These are phyloP conservation scores for Royoungia palumana DNA, from an alignment of 768 basidiomycete genomes.

Conservation along the genomic window DNA sequence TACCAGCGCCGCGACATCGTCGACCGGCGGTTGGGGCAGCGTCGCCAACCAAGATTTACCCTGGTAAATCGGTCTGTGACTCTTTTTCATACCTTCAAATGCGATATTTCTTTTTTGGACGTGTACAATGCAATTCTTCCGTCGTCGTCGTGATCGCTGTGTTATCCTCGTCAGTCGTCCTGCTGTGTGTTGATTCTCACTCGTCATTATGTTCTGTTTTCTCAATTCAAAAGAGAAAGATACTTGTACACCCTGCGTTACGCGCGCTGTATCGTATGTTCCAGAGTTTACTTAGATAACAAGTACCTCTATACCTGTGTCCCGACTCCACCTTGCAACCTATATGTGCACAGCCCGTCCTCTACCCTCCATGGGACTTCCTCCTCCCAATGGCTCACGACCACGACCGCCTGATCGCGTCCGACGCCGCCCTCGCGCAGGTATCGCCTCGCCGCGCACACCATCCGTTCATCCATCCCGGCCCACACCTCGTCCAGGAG, in stretches of 20 bases:
- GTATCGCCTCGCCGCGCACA: conserved; percentile 59
- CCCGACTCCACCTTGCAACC: conserved; percentile 36
- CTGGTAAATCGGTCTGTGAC: conserved; percentile 15
- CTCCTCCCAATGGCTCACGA: conserved; percentile 88
- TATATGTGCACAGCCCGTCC: conserved; percentile 47
- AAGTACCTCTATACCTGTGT: conserved; percentile 3
- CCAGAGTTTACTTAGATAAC: not conserved
- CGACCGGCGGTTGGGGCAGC: conserved; percentile 27
- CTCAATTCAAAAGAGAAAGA: no score
- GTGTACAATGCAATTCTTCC: conserved; percentile 5
- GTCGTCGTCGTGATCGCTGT: conserved; percentile 1
- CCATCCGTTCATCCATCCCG: conserved; percentile 84
- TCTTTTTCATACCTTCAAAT: not conserved
- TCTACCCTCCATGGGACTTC: conserved; percentile 79
- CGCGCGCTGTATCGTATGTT: not conserved
- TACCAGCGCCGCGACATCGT: conserved; percentile 12
- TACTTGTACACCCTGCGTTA: no score
- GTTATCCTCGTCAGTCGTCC: not conserved
- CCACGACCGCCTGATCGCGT: conserved; percentile 70
- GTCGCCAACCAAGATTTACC: conserved; percentile 15
- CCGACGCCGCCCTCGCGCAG: conserved; percentile 52
- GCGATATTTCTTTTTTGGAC: not conserved
- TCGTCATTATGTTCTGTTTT: no score
- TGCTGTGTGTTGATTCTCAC: not conserved
- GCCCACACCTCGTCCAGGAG: conserved; percentile 92